Evolutionary conservation across 2,329 filamentous ascomycete genomes (phyloP), one percentile per base, ranked within the genome.

Genomic region (Colletotrichum chrysophilum): DNA sequence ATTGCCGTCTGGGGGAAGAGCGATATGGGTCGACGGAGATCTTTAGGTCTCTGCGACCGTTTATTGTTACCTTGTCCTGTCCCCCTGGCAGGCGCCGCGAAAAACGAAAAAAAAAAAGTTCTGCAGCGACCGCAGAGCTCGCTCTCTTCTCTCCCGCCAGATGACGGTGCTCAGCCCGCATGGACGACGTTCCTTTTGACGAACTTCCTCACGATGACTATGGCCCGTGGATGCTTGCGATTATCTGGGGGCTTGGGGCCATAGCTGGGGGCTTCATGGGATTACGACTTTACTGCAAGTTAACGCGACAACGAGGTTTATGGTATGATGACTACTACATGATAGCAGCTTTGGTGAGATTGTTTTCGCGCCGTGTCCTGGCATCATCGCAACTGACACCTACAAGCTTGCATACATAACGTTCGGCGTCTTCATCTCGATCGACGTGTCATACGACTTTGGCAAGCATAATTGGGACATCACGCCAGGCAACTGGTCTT

Each of bases 271-370:
- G 71, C 24, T 79, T 79, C 64, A 70, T 79, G 14, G 71, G 48
- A 5, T 72, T 79, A 48, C 67, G 79, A 16, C 24, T 80, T 9
- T 79, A 78, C 75, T 78, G 75, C 77, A 80, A 80, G 74, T 60
- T 77, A 48, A 76, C 60, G 43, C 65, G 71, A 28, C 34, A 38
- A 28, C 67, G 76, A 48, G 62, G 68, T n/a, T 66, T 78, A 16
- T 79, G 78, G 77, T 64, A 61, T 68, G 79, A 79, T 32, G 79
- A 80, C 73, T 64, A 76, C 28, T 64, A 76, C 28, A 74, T 80
- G 28, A 68, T 78, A 26, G 75, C 72, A 21, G 68, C 76, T 7
- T 80, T 78, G 78, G 79, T 79, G 74, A 14, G 78, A 72, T 24
- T 9, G 12, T 21, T 32, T 16, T 6, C 18, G 26, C 48, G 8